A percentile compares a stretch with the other conserved stretches of the same genome.
Evolutionary conservation across 2,329 filamentous ascomycete genomes (phyloP).

Genomic region (Exophiala viscosa): DNA sequence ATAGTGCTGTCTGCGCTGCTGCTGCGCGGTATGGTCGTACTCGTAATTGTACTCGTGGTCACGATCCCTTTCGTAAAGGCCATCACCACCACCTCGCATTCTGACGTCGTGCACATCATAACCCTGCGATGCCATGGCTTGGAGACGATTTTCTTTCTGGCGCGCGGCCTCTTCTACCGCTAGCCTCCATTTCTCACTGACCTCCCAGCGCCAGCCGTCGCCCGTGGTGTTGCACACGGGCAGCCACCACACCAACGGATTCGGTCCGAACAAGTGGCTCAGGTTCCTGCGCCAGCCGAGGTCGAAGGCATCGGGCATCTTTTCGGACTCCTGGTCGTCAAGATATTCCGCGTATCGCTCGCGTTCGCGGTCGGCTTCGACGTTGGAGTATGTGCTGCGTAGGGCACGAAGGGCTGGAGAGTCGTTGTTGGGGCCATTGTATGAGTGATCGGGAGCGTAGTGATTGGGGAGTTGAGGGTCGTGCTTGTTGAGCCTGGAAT

Average conservation of each 20-base stretch:
- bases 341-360: constrained; percentile 75
- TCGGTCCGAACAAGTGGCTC: constrained; percentile 73
- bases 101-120: background rate
- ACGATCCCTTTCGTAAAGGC: constrained; percentile 15
- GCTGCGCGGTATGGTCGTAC: background rate
- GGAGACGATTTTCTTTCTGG: constrained; percentile 20
- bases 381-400: constrained; percentile 34
- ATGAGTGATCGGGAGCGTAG: constrained; percentile 6
- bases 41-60: constrained; percentile 5
- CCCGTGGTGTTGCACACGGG: constrained; percentile 82
- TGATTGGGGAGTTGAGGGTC: constrained; percentile 5
- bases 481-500: constrained; percentile 1
- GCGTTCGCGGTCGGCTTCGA: constrained; percentile 62
- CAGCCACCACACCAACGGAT: constrained; percentile 68
- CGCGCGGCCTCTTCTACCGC: constrained; percentile 43
- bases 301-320: constrained; percentile 90
- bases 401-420: constrained; percentile 46
- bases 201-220: constrained; percentile 93
- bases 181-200: constrained; percentile 72
- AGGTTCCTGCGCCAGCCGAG: constrained; percentile 80
- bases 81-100: constrained; percentile 3
- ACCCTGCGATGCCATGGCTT: constrained; percentile 27
- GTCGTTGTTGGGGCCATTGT: constrained; percentile 12
- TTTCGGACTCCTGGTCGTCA: constrained; percentile 82
- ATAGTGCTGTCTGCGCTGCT: background rate